phyloP scores from a whole-genome alignment of 2,329 filamentous ascomycete species.

The Rasamsonia emersonii region DNA sequence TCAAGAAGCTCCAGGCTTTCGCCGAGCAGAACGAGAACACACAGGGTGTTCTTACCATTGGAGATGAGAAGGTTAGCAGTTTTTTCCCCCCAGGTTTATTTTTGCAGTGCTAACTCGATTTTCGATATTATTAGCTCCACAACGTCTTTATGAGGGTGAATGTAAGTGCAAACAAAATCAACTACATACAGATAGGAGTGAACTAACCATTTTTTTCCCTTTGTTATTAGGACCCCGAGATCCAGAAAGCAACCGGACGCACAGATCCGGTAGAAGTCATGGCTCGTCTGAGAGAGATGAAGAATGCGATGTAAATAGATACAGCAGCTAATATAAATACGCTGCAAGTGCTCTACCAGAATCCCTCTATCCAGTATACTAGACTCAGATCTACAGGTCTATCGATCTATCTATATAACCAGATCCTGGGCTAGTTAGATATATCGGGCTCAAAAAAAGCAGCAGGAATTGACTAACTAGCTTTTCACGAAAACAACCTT shows the following conservation, averaged over 20 bases:
- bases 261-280: slow-evolving; percentile 77
- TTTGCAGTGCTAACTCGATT: slow-evolving; percentile 7
- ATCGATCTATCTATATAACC: too few relatives aligned
- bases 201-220: too few relatives aligned
- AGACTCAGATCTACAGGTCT: too few relatives aligned
- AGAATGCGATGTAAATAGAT: slow-evolving; percentile 47
- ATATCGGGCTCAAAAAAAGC: too few relatives aligned
- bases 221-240: slow-evolving; percentile 64
- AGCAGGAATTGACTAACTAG: too few relatives aligned
- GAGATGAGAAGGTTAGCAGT: slow-evolving; percentile 72
- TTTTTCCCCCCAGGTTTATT: not conserved
- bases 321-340: too few relatives aligned
- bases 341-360: too few relatives aligned
- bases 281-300: slow-evolving; percentile 78
- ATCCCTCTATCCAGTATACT: too few relatives aligned
- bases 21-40: slow-evolving; percentile 76
- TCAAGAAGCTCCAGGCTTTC: slow-evolving; percentile 69
- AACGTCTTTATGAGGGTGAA: slow-evolving; percentile 93
- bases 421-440: too few relatives aligned
- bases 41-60: slow-evolving; percentile 93
- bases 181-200: too few relatives aligned
- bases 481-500: too few relatives aligned
- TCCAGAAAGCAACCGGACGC: slow-evolving; percentile 77
- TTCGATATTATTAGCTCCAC: slow-evolving; percentile 55
- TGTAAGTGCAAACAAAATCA: slow-evolving; percentile 51